A percentile compares a stretch with the other conserved stretches of the same genome.
phyloP scores from a whole-genome alignment of 345 rosid genomes.

The Ceriops tagal region DNA sequence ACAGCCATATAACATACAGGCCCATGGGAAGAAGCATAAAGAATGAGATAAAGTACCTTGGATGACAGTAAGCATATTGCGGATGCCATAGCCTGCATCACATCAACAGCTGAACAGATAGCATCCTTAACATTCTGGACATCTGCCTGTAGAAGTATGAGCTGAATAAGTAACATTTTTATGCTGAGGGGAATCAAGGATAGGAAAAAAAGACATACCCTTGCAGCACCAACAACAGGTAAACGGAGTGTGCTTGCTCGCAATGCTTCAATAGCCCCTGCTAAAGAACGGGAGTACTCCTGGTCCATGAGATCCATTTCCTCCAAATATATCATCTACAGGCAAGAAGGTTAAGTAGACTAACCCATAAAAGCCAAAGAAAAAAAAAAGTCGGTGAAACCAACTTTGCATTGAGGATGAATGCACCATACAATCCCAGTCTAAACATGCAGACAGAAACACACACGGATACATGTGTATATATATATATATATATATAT shows the following conservation, averaged over 20 bases:
- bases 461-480: no score
- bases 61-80: conserved; percentile 58
- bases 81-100: conserved; percentile 86
- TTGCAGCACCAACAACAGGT: conserved; percentile 77
- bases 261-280: conserved; percentile 74
- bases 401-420: no score
- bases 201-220: conserved; percentile 35
- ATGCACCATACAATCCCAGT: no score
- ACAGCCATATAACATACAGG: no score
- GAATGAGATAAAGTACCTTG: conserved; percentile 42
- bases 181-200: not conserved
- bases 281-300: conserved; percentile 59
- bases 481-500: no score
- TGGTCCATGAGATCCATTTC: conserved; percentile 54
- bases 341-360: conserved; percentile 12
- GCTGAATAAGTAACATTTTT: conserved; percentile 3
- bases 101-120: conserved; percentile 78
- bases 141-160: conserved; percentile 55
- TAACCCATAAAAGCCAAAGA: conserved; percentile 4
- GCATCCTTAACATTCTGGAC: conserved; percentile 67
- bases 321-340: conserved; percentile 64
- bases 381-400: not conserved
- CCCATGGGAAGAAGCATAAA: not conserved
- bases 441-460: no score
- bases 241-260: conserved; percentile 81